Conservation (phyloP, 1,284 basidiomycete genomes). For the Microbotryomycetes sp. region DNA sequence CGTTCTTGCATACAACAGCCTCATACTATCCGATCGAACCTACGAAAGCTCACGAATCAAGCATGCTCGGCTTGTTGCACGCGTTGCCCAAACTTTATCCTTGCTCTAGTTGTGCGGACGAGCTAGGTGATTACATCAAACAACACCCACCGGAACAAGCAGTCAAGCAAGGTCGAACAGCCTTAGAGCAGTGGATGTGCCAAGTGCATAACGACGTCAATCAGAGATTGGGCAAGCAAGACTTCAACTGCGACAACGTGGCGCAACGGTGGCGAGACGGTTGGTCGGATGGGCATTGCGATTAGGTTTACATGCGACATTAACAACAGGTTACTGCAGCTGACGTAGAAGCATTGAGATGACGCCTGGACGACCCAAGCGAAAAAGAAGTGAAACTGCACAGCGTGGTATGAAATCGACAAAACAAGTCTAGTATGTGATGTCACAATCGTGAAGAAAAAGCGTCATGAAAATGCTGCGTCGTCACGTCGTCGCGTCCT, state of each 20-base stretch:
- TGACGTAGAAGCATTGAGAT: no score
- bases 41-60: slow-evolving; percentile 60
- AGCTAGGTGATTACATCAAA: slow-evolving; percentile 65
- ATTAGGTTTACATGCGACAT: slow-evolving; percentile 50
- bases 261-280: slow-evolving; percentile 88
- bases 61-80: slow-evolving; percentile 71
- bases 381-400: no score
- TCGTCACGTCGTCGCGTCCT: no score
- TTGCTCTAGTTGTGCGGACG: slow-evolving; percentile 72
- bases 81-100: slow-evolving; percentile 78
- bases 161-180: slow-evolving; percentile 51
- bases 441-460: no score
- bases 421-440: no score
- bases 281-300: slow-evolving; percentile 75
- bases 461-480: no score
- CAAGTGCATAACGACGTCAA: slow-evolving; percentile 88
- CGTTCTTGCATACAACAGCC: slow-evolving; percentile 86
- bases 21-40: slow-evolving; percentile 85
- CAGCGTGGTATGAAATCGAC: no score
- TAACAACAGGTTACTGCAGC: no score
- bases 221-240: slow-evolving; percentile 68
- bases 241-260: slow-evolving; percentile 69
- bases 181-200: slow-evolving; percentile 78
- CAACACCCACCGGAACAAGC: slow-evolving; percentile 62
- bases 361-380: no score